Evolutionary conservation across 176 grass and related monocot species (phyloP), one percentile per base, ranked within the genome.

Genomic region (Hyparrhenia diplandra): DNA sequence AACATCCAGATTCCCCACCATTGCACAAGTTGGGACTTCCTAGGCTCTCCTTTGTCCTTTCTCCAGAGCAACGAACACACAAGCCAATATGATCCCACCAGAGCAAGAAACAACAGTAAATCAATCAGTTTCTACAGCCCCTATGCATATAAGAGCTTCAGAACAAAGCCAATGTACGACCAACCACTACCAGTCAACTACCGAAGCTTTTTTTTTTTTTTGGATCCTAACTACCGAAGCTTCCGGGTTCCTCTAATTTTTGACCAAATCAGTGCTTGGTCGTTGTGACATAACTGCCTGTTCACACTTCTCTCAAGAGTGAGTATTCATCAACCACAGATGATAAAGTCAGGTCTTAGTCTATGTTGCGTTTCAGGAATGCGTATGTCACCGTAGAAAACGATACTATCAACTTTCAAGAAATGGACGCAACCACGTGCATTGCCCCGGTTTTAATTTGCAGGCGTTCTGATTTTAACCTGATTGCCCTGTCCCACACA

Each of bases 121-220:
- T 6, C 43, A 63, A 70, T 80, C 58, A 8, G 14, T 42, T 85
- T 74, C 72, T 43, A 42, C 34, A 42, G 17, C 8, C 10, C 17
- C 41, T 41, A 64, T 40, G 36, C 24, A 55, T n/a, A n/a, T 73
- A 66, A 41, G 25, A 34, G 5, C 14, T 74, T 67, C 71, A 57
- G 55, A 64, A 55, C 51, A 39, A 64, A n/a, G 61, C 54, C 27
- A 9, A 74, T 64, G 43, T 40, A 69, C 37, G 13, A 58, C 12
- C 67, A 88, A 83, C 80, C 28, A 59, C 58, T 82, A 67, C 39
- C 73, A 27, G 52, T 71, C 64, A 76, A 75, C 61, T 30, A 63
- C 47, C 23, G 12, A 43, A 46, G 37, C 24, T 64, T 81, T n/a
- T n/a, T 9, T n/a, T n/a, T n/a, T n/a, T n/a, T n/a, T n/a, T n/a